Evolutionary conservation across 371 early-diverging fungal genomes (phyloP), one percentile per base, ranked within the genome.

Genomic region (Mucor piriformis): DNA sequence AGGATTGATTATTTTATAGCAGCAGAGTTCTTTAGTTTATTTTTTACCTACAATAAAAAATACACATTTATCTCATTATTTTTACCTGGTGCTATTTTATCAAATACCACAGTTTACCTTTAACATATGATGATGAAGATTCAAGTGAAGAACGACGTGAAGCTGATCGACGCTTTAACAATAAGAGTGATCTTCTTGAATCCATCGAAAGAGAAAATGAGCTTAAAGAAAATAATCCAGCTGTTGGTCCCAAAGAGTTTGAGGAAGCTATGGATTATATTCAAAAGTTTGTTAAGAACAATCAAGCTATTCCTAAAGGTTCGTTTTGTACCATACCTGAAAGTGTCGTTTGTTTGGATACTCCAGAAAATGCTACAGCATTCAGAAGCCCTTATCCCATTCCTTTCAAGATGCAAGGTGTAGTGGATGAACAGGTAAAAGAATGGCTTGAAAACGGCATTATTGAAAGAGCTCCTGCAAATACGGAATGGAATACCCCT

Each of bases 331-430:
- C 56, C 2, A 16, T 55, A 24, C 46, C 56, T 21, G 56, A 47
- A 33, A 40, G 53, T 35, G 49, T 48, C 1, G 61, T 60, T 0
- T 15, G 13, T 2, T 16, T 60, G 6, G 38, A 53, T 12, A 53
- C 54, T 18, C 47, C 48, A 8, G 7, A n/a, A 18, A 25, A 42
- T 53, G 47, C 24, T n/a, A 54, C 54, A 2, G 46, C 38, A 1
- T 60, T 20, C 46, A 60, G 34, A 27, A 46, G 18, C 18, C 60
- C 48, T 13, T 60, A 60, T 38, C 54, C 60, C 0, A 29, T 60
- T 16, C 47, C 60, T 18, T 7, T 53, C 1, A 21, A 11, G 0
- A 25, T 24, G 15, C 52, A 52, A 16, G 11, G 24, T 0, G 23
- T 47, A 1, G 48, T 53, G 0, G 43, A 49, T 32, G 43, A 61